Evolutionary conservation across 192 early-diverging fungal genomes (phyloP).

Genomic region (Podila verticillata): DNA sequence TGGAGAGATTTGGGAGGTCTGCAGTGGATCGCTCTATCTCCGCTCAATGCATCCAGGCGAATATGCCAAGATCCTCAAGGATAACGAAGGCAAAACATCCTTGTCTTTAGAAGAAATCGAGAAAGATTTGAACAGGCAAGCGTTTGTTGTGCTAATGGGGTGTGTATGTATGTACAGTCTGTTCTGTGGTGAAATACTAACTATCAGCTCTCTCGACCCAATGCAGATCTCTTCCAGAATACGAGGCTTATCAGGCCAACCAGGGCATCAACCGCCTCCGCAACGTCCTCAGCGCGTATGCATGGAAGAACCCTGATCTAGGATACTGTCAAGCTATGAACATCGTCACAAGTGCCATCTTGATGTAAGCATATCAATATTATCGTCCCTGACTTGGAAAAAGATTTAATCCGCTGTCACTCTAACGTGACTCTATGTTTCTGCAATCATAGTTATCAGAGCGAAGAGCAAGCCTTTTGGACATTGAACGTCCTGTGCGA

Average conservation of each 20-base stretch:
- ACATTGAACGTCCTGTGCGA: slow-evolving; percentile 91
- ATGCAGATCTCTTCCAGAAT: slow-evolving; percentile 89
- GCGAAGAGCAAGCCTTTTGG: slow-evolving; percentile 99
- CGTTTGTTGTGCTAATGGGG: neutral
- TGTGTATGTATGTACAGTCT: neutral
- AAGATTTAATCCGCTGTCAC: too few species aligned
- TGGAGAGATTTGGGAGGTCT: slow-evolving; percentile 95
- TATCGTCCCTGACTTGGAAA: too few species aligned
- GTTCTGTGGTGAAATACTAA: neutral
- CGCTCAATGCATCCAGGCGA: slow-evolving; percentile 87
- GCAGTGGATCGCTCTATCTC: slow-evolving; percentile 87
- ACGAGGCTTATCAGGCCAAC: slow-evolving; percentile 87
- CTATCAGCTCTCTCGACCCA: neutral
- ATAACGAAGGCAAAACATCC: slow-evolving; percentile 77
- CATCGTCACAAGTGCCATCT: slow-evolving; percentile 93
- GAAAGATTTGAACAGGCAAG: slow-evolving; percentile 88
- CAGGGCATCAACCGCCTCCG: slow-evolving; percentile 94
- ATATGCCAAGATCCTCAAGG: slow-evolving; percentile 76
- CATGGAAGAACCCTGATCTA: slow-evolving; percentile 87
- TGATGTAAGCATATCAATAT: slow-evolving; percentile 68
- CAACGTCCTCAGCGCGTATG: slow-evolving; percentile 90
- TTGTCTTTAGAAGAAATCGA: slow-evolving; percentile 94
- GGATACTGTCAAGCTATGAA: slow-evolving; percentile 99
- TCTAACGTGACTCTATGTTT: too few species aligned
- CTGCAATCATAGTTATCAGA: slow-evolving; percentile 69